Base-by-base conservation (phyloP, 352 stramenopile species). In the Phytophthora lateralis region DNA sequence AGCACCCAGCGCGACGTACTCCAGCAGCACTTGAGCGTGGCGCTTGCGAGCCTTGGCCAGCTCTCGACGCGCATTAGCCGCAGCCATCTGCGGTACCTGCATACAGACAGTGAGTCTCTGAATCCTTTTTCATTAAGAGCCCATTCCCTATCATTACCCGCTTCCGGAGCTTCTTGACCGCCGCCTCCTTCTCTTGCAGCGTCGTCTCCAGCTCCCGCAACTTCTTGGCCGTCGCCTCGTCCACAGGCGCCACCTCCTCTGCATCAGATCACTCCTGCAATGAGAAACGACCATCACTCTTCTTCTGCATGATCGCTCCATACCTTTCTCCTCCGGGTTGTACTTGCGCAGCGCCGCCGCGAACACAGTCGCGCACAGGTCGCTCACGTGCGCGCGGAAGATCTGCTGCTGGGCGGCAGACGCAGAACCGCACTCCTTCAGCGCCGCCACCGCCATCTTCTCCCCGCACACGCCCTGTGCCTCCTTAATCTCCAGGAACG, bases 401-500 rank as follows among this genome's bases (percentile, higher is more conserved):
- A 93, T 85, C 73, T 89, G 81, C 57, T 85, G 71, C 68, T 91
- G 81, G 24, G 83, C 79, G 0, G 54, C 55, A 5, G 83, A 93
- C 44, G 73, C 74, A 15, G 62, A 64, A 11, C 69, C 73, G 52
- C 79, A 87, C 54, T 87, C 78, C 4, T 62, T 63, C 29, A 90
- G 55, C 57, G 78, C 76, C 15, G 77, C 76, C 3, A 59, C 42
- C 42, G 72, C 71, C 43, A 86, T 85, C 64, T 79, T 85, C 38
- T 83, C 80, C 8, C 71, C 69, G 43, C 83, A 93, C 41, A 78
- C 66, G 26, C 76, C 71, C 71, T 91, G 83, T 61, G 83, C 83
- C 53, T 87, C 74, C 61, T 93, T 93, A 15, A 93, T 83, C 63
- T 93, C 83, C 46, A 78, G 41, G 55, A 89, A 93, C 58, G 81